A percentile compares a stretch with the other conserved stretches of the same genome.
phyloP scores from a whole-genome alignment of 2,329 filamentous ascomycete species.

The Ceratocystiopsis brevicomis region DNA sequence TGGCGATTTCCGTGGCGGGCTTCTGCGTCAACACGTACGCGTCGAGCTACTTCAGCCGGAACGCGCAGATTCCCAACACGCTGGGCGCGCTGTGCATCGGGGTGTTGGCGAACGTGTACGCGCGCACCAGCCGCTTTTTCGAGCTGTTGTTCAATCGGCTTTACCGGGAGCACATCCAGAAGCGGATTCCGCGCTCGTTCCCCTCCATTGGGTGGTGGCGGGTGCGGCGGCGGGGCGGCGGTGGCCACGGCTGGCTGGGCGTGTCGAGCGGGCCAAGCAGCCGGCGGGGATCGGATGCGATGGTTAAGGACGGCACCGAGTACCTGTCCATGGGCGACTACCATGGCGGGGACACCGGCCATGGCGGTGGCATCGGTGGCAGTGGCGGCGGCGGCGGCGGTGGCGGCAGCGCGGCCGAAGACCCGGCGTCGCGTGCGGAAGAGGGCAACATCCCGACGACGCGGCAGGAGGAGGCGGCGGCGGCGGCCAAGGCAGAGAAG shows the following conservation, averaged over 20 bases:
- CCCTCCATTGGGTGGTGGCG: not conserved
- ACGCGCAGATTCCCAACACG: constrained; percentile 58
- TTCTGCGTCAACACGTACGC: constrained; percentile 62
- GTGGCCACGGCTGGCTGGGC: constrained; percentile 1
- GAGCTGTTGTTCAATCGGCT: constrained; percentile 35
- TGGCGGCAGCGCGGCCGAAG: not conserved
- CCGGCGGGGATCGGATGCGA: not conserved
- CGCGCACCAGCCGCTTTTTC: constrained; percentile 40
- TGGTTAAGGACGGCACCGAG: not conserved
- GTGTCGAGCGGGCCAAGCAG: not conserved
- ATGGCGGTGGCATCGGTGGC: no score
- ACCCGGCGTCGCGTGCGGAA: constrained; percentile 3
- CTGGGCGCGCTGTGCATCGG: constrained; percentile 61
- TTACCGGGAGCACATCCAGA: constrained; percentile 31
- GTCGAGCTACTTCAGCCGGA: constrained; percentile 44
- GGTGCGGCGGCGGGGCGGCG: not conserved
- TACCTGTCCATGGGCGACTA: constrained; percentile 4
- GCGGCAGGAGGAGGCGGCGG: constrained; percentile 1
- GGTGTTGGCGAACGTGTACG: constrained; percentile 61
- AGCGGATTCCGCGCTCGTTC: constrained; percentile 14
- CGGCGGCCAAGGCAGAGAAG: constrained; percentile 9
- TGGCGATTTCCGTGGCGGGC: constrained; percentile 51
- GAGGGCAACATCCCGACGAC: constrained; percentile 2
- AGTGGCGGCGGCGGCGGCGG: not conserved
- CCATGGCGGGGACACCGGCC: no score